A percentile compares a stretch with the other conserved stretches of the same genome.
Evolutionary conservation across 345 rosid species (phyloP).

Genomic region (Pelargonium nanum): DNA sequence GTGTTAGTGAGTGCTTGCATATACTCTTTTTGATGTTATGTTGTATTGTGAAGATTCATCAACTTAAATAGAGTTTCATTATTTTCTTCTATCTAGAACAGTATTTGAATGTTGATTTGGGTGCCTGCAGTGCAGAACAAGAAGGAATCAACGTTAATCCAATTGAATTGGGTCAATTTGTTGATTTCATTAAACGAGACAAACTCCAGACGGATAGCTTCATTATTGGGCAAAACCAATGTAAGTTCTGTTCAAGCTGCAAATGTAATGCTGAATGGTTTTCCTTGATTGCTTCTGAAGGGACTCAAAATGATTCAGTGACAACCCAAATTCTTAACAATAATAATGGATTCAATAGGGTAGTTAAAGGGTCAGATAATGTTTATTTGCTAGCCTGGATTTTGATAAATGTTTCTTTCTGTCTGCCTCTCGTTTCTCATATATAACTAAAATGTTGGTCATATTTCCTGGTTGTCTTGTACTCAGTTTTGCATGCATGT

Average conservation of each 20-base stretch:
- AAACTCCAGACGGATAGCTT: slow-evolving; percentile 58
- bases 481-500: not conserved
- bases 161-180: slow-evolving; percentile 40
- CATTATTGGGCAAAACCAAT: slow-evolving; percentile 59
- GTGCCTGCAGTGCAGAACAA: slow-evolving; percentile 46
- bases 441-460: not conserved
- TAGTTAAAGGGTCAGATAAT: not conserved
- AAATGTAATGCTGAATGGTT: not conserved
- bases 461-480: not conserved
- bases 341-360: not conserved
- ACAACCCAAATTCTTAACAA: not conserved
- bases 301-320: not conserved
- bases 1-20: not conserved
- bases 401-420: not conserved
- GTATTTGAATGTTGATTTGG: slow-evolving; percentile 14
- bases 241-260: slow-evolving; percentile 26
- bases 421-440: not conserved
- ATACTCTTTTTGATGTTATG: not conserved
- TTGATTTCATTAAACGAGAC: slow-evolving; percentile 55
- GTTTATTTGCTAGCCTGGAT: not conserved
- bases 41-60: not conserved
- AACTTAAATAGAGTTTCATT: not conserved
- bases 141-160: slow-evolving; percentile 63
- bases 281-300: not conserved
- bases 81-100: not conserved